These are phyloP conservation scores for Blastobotrys attinorum DNA, from an alignment of 805 yeast species.

Conservation along the genomic window DNA sequence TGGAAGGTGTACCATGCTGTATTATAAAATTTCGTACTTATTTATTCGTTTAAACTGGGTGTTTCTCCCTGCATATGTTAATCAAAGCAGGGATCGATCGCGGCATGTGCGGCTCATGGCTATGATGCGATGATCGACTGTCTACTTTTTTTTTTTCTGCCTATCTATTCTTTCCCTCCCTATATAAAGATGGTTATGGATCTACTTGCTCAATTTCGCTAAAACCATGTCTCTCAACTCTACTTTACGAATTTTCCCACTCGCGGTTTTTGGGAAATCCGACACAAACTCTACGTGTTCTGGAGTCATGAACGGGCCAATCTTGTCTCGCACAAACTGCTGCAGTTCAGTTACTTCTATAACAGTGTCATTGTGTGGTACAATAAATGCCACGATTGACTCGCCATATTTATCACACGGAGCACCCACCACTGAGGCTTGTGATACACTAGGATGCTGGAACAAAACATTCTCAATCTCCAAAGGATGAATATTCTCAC, in stretches of 20 bases:
- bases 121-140: no score
- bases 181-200: no score
- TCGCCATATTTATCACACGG: slow-evolving; percentile 27
- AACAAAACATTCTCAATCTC: slow-evolving; percentile 25
- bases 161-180: no score
- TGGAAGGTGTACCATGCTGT: no score
- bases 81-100: no score
- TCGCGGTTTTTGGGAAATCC: slow-evolving; percentile 27
- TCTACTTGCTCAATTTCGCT: not conserved
- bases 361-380: slow-evolving; percentile 11
- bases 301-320: slow-evolving; percentile 27
- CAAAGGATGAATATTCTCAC: slow-evolving; percentile 27
- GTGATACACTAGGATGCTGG: slow-evolving; percentile 20
- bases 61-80: no score
- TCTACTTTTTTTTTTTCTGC: no score
- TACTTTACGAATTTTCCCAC: slow-evolving; percentile 27
- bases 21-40: no score
- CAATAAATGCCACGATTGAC: slow-evolving; percentile 23
- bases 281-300: slow-evolving; percentile 19
- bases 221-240: slow-evolving; percentile 19
- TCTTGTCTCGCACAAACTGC: slow-evolving; percentile 16
- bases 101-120: no score
- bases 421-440: slow-evolving; percentile 26
- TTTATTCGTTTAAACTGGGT: no score
- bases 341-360: slow-evolving; percentile 15